phyloP scores from a whole-genome alignment of 140 eudicot genomes.

The Ambrosia hybrid region DNA sequence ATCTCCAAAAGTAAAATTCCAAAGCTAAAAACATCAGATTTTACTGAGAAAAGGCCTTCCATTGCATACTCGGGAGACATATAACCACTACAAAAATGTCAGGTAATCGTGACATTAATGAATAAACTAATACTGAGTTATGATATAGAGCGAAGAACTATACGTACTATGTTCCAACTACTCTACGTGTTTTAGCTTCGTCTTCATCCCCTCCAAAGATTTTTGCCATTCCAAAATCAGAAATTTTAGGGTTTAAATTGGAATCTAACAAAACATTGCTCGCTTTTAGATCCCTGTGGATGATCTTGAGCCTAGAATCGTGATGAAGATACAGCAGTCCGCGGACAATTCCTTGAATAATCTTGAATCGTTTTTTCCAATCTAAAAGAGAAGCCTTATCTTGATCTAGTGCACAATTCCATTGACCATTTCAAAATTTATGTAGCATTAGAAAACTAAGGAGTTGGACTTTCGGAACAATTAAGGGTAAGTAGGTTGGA shows the following conservation, averaged over 20 bases:
- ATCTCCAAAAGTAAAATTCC: constrained; percentile 13
- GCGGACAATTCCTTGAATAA: constrained; percentile 54
- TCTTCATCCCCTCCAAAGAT: constrained; percentile 50
- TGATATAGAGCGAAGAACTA: not conserved
- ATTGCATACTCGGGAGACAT: constrained; percentile 16
- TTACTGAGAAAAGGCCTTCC: constrained; percentile 12
- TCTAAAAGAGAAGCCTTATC: constrained; percentile 26
- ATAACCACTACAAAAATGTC: constrained; percentile 3
- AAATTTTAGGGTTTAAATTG: constrained; percentile 55
- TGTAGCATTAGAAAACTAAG: not conserved
- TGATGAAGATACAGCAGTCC: constrained; percentile 67
- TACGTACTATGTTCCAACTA: constrained; percentile 41
- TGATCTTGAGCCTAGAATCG: constrained; percentile 48
- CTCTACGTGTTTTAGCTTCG: constrained; percentile 45
- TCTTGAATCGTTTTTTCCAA: constrained; percentile 49
- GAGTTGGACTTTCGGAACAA: not conserved
- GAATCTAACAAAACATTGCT: constrained; percentile 59
- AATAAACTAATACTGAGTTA: not conserved
- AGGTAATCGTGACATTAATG: not conserved
- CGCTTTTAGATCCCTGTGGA: constrained; percentile 43
- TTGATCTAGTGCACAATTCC: constrained; percentile 23
- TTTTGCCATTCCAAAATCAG: constrained; percentile 75
- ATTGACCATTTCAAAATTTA: not conserved
- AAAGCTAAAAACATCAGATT: constrained; percentile 12
- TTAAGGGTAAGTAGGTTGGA: not conserved